Evolutionary conservation across 805 yeast genomes (phyloP).

Genomic region (Metschnikowia borealis): DNA sequence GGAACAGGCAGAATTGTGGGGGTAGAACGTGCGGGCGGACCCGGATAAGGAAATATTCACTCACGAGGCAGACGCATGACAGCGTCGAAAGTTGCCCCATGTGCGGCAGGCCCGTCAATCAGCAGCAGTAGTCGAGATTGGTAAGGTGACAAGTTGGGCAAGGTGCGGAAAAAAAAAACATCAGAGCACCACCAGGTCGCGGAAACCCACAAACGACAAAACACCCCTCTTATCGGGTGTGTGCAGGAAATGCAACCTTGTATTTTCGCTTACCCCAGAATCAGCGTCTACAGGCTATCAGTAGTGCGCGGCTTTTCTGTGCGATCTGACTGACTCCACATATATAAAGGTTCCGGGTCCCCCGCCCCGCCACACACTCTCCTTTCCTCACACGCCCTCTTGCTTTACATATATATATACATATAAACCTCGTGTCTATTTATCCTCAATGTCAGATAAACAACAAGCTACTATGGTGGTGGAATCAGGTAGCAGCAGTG

Average conservation of each 20-base stretch:
- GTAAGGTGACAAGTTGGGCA: no score
- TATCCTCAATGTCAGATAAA: constrained; percentile 8
- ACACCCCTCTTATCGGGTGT: not conserved
- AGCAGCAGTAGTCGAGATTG: not conserved
- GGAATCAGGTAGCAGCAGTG: constrained; percentile 7
- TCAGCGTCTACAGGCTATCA: not conserved
- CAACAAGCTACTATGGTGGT: constrained; percentile 3
- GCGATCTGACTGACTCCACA: not conserved
- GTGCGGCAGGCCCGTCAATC: not conserved
- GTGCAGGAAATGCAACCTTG: constrained; percentile 8
- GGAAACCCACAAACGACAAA: not conserved
- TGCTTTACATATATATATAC: not conserved
- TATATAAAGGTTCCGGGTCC: not conserved
- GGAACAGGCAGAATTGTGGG: no score
- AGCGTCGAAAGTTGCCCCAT: not conserved
- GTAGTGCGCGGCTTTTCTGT: constrained; percentile 1
- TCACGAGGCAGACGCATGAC: not conserved
- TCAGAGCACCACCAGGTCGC: not conserved
- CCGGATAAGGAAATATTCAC: not conserved
- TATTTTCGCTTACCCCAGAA: constrained; percentile 5
- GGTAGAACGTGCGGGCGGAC: no score
- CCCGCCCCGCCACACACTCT: not conserved
- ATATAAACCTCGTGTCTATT: not conserved
- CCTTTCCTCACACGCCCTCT: not conserved
- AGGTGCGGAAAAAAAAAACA: not conserved